A percentile compares a stretch with the other conserved stretches of the same genome.
Evolutionary conservation across 2,329 filamentous ascomycete genomes (phyloP).

Genomic region (Aspergillus novofumigatus): DNA sequence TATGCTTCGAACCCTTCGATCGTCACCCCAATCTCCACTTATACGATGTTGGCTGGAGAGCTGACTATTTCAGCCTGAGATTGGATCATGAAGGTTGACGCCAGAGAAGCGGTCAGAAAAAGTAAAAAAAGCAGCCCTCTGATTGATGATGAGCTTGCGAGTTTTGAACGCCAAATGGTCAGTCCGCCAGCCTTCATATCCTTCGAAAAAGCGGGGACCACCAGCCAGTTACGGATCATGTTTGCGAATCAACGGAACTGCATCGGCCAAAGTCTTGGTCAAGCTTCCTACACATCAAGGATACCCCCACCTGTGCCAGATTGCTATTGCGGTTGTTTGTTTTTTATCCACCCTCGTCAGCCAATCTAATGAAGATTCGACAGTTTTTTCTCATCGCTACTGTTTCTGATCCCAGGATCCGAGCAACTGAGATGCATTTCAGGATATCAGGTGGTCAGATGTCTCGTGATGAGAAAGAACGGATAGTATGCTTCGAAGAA

Average conservation of each 20-base stretch:
- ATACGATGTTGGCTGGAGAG: not conserved
- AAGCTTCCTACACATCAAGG: not conserved
- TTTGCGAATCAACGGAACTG: not conserved
- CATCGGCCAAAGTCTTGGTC: not conserved
- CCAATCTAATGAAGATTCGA: not conserved
- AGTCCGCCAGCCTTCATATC: not conserved
- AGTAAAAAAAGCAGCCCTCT: not conserved
- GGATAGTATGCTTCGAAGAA: not conserved
- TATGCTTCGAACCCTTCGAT: not conserved
- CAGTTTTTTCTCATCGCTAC: not conserved
- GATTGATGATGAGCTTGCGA: not conserved
- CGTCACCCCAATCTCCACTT: not conserved
- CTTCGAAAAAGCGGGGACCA: not conserved
- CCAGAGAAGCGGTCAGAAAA: conserved; percentile 13
- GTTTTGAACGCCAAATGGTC: not conserved
- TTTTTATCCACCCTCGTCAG: not conserved
- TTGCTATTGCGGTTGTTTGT: not conserved
- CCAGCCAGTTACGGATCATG: not conserved
- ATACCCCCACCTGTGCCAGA: not conserved
- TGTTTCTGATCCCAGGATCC: not conserved
- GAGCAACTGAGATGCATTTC: not conserved
- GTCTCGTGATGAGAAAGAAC: not conserved
- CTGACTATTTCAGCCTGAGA: not conserved
- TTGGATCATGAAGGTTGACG: not conserved
- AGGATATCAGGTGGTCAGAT: not conserved